These are phyloP conservation scores for Leptographium flavum DNA, from an alignment of 2,329 filamentous ascomycete genomes.

Conservation along the genomic window DNA sequence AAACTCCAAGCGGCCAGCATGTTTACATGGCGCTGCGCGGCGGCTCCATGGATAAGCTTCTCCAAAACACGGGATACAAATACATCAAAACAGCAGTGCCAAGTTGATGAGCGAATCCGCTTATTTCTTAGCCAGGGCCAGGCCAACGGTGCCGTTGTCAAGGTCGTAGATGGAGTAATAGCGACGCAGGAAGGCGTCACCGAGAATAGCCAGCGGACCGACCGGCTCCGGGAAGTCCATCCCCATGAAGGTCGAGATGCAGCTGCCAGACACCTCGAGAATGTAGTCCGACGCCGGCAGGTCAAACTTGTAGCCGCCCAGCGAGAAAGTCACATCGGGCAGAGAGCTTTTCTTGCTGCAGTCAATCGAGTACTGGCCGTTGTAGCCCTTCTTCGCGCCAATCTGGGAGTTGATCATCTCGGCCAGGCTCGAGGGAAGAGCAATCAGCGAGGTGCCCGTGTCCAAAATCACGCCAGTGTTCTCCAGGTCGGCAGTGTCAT, in stretches of 20 bases:
- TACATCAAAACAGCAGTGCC: background rate
- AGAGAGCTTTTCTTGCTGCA: constrained; percentile 71
- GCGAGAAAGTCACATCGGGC: constrained; percentile 81
- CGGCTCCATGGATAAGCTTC: background rate
- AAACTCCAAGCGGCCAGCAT: background rate
- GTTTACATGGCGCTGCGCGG: background rate
- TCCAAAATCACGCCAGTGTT: constrained; percentile 94
- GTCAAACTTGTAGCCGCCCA: constrained; percentile 85
- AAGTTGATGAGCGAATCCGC: background rate
- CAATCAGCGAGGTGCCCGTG: constrained; percentile 95
- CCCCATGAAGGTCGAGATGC: constrained; percentile 94
- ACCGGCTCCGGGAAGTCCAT: constrained; percentile 84
- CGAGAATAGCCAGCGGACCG: constrained; percentile 86
- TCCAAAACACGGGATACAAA: too few relatives aligned
- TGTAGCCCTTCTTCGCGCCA: constrained; percentile 93
- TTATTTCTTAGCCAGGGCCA: constrained; percentile 63
- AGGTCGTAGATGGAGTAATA: constrained; percentile 97
- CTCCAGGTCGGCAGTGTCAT: constrained; percentile 76
- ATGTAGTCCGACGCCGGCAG: constrained; percentile 88
- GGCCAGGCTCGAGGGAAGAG: constrained; percentile 77
- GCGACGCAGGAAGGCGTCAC: constrained; percentile 70
- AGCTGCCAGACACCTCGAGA: constrained; percentile 85
- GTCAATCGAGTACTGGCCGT: constrained; percentile 91
- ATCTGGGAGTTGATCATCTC: constrained; percentile 97
- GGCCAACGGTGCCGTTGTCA: constrained; percentile 73